Evolutionary conservation across 768 basidiomycete genomes (phyloP).

Genomic region (Daedalea quercina): DNA sequence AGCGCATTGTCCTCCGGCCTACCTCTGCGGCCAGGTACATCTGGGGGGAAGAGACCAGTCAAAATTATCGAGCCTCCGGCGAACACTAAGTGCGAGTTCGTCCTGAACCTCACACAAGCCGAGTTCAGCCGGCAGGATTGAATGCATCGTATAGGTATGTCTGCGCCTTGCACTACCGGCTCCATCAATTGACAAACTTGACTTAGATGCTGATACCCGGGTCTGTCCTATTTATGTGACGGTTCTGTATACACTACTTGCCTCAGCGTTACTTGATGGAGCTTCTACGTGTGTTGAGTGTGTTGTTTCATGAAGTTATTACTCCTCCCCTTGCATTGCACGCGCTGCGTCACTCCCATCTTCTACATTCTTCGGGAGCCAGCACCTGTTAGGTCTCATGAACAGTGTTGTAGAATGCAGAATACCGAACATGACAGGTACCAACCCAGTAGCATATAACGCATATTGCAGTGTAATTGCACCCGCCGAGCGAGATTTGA

Average conservation of each 20-base stretch:
- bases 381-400: no score
- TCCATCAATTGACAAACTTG: background rate
- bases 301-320: background rate
- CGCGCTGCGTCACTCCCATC: no score
- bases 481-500: no score
- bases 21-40: constrained; percentile 2
- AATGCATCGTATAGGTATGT: constrained; percentile 8
- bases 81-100: constrained; percentile 61
- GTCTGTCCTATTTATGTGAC: background rate
- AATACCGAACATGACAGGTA: no score
- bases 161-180: background rate
- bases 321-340: background rate
- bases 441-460: no score
- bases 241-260: background rate
- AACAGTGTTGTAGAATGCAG: no score
- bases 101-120: constrained; percentile 76
- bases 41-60: constrained; percentile 39
- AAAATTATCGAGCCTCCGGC: constrained; percentile 80
- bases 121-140: constrained; percentile 70
- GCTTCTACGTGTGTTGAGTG: background rate
- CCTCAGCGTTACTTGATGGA: background rate
- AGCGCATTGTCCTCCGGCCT: constrained; percentile 14
- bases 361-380: no score
- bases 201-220: background rate
- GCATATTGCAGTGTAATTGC: no score